These are phyloP conservation scores for Gaillardinia entomophila DNA, from an alignment of 805 yeast genomes.

Conservation along the genomic window DNA sequence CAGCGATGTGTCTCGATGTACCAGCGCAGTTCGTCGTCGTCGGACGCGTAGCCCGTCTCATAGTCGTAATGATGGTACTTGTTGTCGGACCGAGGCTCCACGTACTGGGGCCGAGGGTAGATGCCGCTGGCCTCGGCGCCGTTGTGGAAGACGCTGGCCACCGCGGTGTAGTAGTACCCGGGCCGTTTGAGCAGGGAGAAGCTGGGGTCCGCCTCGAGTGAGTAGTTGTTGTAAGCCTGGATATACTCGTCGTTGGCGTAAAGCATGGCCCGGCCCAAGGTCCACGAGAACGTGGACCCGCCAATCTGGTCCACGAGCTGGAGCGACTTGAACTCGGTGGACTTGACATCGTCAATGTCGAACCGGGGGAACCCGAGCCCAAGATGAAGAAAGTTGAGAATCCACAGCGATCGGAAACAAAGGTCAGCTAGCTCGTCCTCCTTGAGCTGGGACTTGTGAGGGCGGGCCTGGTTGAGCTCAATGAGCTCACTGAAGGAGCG, in stretches of 20 bases:
- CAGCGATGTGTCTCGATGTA: constrained; percentile 39
- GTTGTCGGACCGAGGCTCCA: constrained; percentile 8
- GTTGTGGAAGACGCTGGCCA: constrained; percentile 39
- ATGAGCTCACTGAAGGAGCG: constrained; percentile 32
- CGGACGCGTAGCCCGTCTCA: constrained; percentile 20
- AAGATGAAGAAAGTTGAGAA: constrained; percentile 49
- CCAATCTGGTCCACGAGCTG: constrained; percentile 38
- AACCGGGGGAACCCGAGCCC: constrained; percentile 56
- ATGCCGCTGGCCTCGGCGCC: constrained; percentile 50
- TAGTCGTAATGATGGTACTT: constrained; percentile 23
- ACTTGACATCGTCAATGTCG: constrained; percentile 32
- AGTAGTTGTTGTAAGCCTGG: constrained; percentile 32
- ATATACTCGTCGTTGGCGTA: constrained; percentile 54
- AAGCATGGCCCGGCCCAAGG: constrained; percentile 54
- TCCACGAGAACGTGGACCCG: constrained; percentile 48
- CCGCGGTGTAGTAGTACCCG: constrained; percentile 46
- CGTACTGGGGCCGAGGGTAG: constrained; percentile 37
- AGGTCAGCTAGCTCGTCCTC: constrained; percentile 44
- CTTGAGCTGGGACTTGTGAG: constrained; percentile 22
- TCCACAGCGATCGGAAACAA: constrained; percentile 61
- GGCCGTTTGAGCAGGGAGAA: constrained; percentile 15
- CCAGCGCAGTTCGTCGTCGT: constrained; percentile 34
- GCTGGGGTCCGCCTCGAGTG: constrained; percentile 12
- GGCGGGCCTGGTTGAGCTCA: constrained; percentile 22
- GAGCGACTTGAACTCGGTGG: constrained; percentile 27